Percentiles rank a stretch among this genome's conserved stretches.
phyloP scores from a whole-genome alignment of 1,284 basidiomycete genomes.

The Trichosporon ovoides region DNA sequence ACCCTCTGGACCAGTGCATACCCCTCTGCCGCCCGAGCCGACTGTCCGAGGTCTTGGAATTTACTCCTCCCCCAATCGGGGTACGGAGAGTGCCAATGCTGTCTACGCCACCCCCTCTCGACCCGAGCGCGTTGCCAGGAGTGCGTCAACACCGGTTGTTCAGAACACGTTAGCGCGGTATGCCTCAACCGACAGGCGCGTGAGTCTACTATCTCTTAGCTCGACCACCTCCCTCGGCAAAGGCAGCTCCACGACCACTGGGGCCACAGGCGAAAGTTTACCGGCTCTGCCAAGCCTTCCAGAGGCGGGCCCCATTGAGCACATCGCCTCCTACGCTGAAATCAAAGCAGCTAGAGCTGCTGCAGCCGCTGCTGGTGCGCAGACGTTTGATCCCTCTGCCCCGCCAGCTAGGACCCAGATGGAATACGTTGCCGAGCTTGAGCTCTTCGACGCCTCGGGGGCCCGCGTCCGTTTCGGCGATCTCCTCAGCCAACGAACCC shows the following conservation, averaged over 20 bases:
- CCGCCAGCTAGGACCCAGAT: constrained; percentile 47
- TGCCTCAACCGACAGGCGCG: not conserved
- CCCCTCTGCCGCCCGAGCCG: not conserved
- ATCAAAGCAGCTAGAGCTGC: not conserved
- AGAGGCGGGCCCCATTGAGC: constrained; percentile 1
- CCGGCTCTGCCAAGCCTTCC: not conserved
- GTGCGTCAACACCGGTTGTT: not conserved
- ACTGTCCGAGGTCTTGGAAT: not conserved
- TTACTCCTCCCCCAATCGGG: not conserved
- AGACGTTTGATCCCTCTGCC: constrained; percentile 27
- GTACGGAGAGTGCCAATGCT: not conserved
- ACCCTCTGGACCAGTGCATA: not conserved
- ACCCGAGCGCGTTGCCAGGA: not conserved
- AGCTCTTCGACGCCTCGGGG: constrained; percentile 56
- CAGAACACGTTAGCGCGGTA: not conserved
- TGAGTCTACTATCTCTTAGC: not conserved
- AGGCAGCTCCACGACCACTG: not conserved
- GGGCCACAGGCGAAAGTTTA: not conserved
- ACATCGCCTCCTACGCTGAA: not conserved
- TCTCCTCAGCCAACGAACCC: constrained; percentile 48
- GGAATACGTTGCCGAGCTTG: constrained; percentile 59
- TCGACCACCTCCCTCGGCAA: not conserved
- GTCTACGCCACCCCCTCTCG: not conserved
- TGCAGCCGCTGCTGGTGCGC: constrained; percentile 3
- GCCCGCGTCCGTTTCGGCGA: not conserved